Evolutionary conservation across 2,329 filamentous ascomycete genomes (phyloP).

Genomic region (Xylariaceae sp.): DNA sequence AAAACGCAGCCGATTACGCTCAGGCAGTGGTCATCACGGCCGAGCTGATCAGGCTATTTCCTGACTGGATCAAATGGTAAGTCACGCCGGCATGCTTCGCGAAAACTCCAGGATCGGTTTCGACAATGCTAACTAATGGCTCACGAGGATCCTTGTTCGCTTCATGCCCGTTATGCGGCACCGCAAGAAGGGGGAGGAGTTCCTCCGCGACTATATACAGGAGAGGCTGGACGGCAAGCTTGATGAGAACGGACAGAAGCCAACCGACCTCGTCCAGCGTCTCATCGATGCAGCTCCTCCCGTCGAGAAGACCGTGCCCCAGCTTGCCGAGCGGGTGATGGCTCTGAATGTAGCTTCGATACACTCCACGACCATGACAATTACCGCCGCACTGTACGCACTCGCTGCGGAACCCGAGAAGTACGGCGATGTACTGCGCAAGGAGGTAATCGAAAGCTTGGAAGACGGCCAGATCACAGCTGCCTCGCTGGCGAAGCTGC

Average conservation of each 20-base stretch:
- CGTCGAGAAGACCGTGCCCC: slow-evolving; percentile 3
- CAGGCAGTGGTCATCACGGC: slow-evolving; percentile 5
- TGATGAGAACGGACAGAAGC: slow-evolving; percentile 2
- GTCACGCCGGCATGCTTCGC: neutral
- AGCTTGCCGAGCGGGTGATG: slow-evolving; percentile 6
- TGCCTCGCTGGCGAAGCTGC: slow-evolving; percentile 1
- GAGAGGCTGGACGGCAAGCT: slow-evolving; percentile 4
- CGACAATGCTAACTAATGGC: neutral
- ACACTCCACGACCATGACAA: slow-evolving; percentile 5
- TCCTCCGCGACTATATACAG: slow-evolving; percentile 1
- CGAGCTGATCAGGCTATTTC: slow-evolving; percentile 4
- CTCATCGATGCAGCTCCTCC: slow-evolving; percentile 6
- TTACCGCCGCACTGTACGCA: slow-evolving; percentile 2
- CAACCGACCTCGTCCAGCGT: slow-evolving; percentile 4
- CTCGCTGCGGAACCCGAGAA: slow-evolving; percentile 4
- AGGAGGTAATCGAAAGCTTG: slow-evolving; percentile 1
- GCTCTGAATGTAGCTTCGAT: slow-evolving; percentile 6
- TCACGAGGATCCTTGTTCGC: slow-evolving; percentile 1
- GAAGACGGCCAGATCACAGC: slow-evolving; percentile 4
- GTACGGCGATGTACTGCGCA: slow-evolving; percentile 2
- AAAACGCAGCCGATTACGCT: slow-evolving; percentile 3
- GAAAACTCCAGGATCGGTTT: neutral
- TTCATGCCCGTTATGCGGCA: slow-evolving; percentile 4
- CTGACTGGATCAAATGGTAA: slow-evolving; percentile 5
- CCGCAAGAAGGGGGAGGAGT: slow-evolving; percentile 3